These are phyloP conservation scores for Trichomonascaceae sp. DNA, from an alignment of 1,139 yeast species.

Conservation along the genomic window DNA sequence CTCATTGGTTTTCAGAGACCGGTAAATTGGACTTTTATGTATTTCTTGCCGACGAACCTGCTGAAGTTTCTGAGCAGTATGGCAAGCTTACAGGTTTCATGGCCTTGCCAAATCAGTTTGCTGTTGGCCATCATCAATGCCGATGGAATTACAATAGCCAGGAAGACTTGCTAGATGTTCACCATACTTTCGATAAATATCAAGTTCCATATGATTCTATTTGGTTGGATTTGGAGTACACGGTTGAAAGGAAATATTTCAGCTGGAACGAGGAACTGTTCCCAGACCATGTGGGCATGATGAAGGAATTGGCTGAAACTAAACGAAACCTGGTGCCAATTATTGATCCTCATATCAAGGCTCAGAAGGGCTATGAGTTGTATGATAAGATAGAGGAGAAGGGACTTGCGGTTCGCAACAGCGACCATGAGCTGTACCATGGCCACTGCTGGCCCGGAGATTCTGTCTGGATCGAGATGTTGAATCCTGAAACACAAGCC, in stretches of 20 bases:
- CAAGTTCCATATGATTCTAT: constrained; percentile 84
- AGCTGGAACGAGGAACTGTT: constrained; percentile 79
- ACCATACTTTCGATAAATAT: constrained; percentile 60
- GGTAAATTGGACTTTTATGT: constrained; percentile 76
- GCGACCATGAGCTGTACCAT: constrained; percentile 48
- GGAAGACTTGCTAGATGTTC: constrained; percentile 69
- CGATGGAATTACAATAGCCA: constrained; percentile 96
- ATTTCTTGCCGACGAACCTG: constrained; percentile 58
- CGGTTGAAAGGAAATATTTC: constrained; percentile 79
- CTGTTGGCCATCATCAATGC: constrained; percentile 92
- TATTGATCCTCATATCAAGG: constrained; percentile 86
- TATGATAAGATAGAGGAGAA: constrained; percentile 47
- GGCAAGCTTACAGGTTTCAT: constrained; percentile 72
- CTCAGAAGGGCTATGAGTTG: constrained; percentile 50
- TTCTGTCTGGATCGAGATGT: constrained; percentile 85
- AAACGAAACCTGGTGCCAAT: constrained; percentile 80
- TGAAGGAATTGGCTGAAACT: constrained; percentile 55
- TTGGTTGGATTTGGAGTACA: constrained; percentile 94
- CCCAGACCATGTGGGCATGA: constrained; percentile 67
- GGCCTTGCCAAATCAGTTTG: constrained; percentile 67
- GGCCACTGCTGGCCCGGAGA: constrained; percentile 99
- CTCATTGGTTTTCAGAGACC: constrained; percentile 93
- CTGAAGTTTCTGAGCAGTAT: constrained; percentile 54
- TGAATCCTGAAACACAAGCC: constrained; percentile 54
- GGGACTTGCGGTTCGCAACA: constrained; percentile 39